These are phyloP conservation scores for Chlamydomonas sp. DNA, from an alignment of 139 green algal species.

Conservation along the genomic window DNA sequence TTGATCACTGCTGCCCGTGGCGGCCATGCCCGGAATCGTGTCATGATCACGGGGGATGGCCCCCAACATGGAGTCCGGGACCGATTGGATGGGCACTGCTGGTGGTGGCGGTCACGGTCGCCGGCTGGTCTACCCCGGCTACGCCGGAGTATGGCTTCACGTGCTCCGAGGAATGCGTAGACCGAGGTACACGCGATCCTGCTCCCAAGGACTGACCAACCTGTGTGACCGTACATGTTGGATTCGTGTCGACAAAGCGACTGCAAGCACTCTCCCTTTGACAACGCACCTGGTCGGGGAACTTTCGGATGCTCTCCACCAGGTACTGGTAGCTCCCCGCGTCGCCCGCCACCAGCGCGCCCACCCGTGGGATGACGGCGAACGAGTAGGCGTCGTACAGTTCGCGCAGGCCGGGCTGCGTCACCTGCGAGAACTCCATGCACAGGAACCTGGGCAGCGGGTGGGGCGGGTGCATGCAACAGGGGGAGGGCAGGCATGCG, in stretches of 20 bases:
- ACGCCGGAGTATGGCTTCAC: neutral
- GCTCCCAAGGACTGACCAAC: neutral
- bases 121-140: no score
- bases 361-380: slow-evolving; percentile 93
- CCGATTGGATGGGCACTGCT: no score
- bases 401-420: slow-evolving; percentile 73
- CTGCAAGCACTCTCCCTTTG: neutral
- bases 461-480: neutral
- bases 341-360: slow-evolving; percentile 88
- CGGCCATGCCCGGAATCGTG: no score
- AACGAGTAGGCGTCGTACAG: slow-evolving; percentile 97
- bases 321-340: slow-evolving; percentile 95
- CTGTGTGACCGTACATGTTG: neutral
- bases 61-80: no score
- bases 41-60: no score
- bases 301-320: slow-evolving; percentile 97
- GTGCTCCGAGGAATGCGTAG: neutral
- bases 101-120: no score
- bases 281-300: slow-evolving; percentile 78
- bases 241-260: neutral
- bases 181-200: neutral
- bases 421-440: slow-evolving; percentile 92
- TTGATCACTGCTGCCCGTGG: no score
- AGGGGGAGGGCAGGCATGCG: neutral
- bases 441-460: slow-evolving; percentile 79